These are phyloP conservation scores for Brassica carinata DNA, from an alignment of 345 rosid species.

Conservation along the genomic window DNA sequence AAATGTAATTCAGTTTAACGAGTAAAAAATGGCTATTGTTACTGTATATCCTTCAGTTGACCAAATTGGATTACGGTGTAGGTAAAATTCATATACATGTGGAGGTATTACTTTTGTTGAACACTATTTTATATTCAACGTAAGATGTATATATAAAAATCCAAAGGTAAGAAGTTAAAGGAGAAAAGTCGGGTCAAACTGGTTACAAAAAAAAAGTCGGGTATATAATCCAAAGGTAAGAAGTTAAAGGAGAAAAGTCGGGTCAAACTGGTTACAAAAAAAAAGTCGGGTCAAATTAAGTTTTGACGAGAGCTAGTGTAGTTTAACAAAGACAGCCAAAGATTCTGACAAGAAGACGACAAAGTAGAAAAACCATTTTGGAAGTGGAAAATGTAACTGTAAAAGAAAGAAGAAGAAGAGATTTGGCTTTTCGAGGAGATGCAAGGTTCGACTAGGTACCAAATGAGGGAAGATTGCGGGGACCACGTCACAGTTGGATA, in stretches of 20 bases:
- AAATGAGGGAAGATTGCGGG: slow-evolving; percentile 37
- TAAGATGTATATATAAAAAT: background rate
- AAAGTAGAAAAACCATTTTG: slow-evolving; percentile 25
- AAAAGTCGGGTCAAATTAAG: slow-evolving; percentile 24
- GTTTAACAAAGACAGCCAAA: slow-evolving; percentile 28
- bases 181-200: background rate
- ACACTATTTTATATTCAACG: background rate
- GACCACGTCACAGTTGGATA: slow-evolving; percentile 20
- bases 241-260: background rate
- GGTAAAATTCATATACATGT: background rate
- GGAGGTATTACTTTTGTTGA: background rate
- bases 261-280: too few relatives aligned
- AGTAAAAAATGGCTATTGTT: background rate
- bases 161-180: slow-evolving; percentile 6
- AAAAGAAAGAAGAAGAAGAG: background rate
- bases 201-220: background rate
- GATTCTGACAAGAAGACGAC: slow-evolving; percentile 42
- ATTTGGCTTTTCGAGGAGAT: slow-evolving; percentile 39
- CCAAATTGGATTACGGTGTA: background rate
- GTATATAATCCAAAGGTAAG: slow-evolving; percentile 11
- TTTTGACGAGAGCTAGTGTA: slow-evolving; percentile 21
- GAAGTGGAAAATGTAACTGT: slow-evolving; percentile 5
- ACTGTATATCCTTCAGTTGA: background rate
- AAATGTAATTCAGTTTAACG: background rate
- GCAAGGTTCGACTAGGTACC: slow-evolving; percentile 29